These are phyloP conservation scores for Podaxis sp. DNA, from an alignment of 768 basidiomycete species.

Conservation along the genomic window DNA sequence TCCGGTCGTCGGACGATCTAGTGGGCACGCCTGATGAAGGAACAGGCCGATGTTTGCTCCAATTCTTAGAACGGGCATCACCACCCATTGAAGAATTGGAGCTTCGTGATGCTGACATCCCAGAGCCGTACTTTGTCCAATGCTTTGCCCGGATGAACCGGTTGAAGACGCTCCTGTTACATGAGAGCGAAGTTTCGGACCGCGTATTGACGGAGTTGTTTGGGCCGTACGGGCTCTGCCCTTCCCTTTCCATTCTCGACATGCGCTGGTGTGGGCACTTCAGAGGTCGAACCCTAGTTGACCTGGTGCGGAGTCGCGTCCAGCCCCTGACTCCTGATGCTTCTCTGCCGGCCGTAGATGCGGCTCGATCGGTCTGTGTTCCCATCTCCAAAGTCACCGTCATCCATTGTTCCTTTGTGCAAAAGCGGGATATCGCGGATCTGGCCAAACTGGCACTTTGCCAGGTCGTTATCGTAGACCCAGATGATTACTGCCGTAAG, in stretches of 20 bases:
- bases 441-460: constrained; percentile 49
- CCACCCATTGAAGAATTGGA: constrained; percentile 30
- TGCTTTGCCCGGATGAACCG: constrained; percentile 17
- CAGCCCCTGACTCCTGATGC: not conserved
- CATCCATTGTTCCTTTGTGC: constrained; percentile 58
- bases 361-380: constrained; percentile 14
- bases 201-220: constrained; percentile 36
- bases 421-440: constrained; percentile 52
- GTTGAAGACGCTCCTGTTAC: constrained; percentile 50
- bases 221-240: constrained; percentile 44
- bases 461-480: constrained; percentile 39
- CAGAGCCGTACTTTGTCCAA: constrained; percentile 22
- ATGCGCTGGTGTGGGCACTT: constrained; percentile 62
- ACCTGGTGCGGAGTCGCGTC: constrained; percentile 44
- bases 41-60: constrained; percentile 23
- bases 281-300: constrained; percentile 48
- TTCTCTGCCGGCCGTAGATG: not conserved
- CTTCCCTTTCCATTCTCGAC: constrained; percentile 47
- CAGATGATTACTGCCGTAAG: constrained; percentile 57
- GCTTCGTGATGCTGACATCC: constrained; percentile 27
- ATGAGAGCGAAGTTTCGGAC: constrained; percentile 59
- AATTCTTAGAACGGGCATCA: constrained; percentile 24
- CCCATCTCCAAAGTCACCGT: constrained; percentile 47
- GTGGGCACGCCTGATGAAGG: constrained; percentile 31
- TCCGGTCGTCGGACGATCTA: constrained; percentile 39